Conservation (phyloP, 768 basidiomycete species). For the Botryobasidium botryosum region DNA sequence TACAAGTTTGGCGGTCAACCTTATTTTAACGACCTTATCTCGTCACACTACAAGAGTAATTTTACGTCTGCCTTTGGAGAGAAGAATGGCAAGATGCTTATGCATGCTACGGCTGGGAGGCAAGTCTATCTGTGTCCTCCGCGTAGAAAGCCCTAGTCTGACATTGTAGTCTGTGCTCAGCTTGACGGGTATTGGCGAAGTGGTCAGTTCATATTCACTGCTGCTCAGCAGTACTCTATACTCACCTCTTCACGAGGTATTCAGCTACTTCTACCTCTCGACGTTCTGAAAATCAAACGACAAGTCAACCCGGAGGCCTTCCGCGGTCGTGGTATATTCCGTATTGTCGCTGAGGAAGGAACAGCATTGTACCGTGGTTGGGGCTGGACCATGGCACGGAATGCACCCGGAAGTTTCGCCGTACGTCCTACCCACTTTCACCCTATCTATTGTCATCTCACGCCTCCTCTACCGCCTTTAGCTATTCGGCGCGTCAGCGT, state of each 20-base stretch:
- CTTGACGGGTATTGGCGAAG: constrained; percentile 79
- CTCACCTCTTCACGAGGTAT: background rate
- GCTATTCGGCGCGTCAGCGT: constrained; percentile 95
- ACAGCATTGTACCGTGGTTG: constrained; percentile 87
- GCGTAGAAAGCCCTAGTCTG: background rate
- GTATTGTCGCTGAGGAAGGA: constrained; percentile 85
- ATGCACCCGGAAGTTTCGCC: constrained; percentile 90
- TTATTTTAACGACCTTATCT: constrained; percentile 87
- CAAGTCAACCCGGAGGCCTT: constrained; percentile 98
- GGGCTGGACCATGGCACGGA: constrained; percentile 98
- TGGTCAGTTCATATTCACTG: constrained; percentile 29
- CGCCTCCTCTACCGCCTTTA: constrained; percentile 19
- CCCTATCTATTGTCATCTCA: background rate
- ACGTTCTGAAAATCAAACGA: constrained; percentile 95
- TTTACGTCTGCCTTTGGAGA: constrained; percentile 83
- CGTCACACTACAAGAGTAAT: constrained; percentile 56
- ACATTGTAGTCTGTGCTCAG: constrained; percentile 16
- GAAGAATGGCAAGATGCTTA: constrained; percentile 88
- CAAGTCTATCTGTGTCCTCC: constrained; percentile 20
- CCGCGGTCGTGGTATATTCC: constrained; percentile 79
- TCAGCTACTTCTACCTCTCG: constrained; percentile 83
- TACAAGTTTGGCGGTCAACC: constrained; percentile 99
- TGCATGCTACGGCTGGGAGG: constrained; percentile 91
- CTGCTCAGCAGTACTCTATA: background rate
- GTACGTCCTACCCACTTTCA: constrained; percentile 30